A percentile compares a stretch with the other conserved stretches of the same genome.
Evolutionary conservation across 169 alveolate species (phyloP).

Genomic region (Eimeria falciformis): DNA sequence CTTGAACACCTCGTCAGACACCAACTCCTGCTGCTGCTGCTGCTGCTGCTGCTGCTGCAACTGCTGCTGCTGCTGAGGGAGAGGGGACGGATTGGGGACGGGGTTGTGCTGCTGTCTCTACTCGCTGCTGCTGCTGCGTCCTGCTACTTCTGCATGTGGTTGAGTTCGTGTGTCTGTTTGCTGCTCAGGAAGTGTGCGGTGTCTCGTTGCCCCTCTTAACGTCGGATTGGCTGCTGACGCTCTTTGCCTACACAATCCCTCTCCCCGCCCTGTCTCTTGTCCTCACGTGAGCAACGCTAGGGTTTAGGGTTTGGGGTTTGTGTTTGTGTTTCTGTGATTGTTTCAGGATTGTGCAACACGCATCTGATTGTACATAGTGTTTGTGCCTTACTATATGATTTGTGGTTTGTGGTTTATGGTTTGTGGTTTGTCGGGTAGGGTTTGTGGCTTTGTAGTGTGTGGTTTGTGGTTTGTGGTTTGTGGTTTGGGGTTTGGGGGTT

Average conservation of each 20-base stretch:
- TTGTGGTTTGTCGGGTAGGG: not conserved
- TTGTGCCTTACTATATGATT: too few species aligned
- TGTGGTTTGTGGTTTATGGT: not conserved
- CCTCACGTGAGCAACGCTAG: not conserved
- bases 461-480: not conserved
- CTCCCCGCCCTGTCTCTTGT: conserved; percentile 74
- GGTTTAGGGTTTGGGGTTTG: too few species aligned
- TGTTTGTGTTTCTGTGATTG: too few species aligned
- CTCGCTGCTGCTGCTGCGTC: not conserved
- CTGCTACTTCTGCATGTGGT: not conserved
- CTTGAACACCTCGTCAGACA: conserved; percentile 4
- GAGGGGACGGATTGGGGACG: not conserved
- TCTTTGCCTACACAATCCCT: conserved; percentile 88
- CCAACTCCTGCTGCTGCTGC: conserved; percentile 8
- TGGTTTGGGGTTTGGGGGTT: conserved; percentile 18
- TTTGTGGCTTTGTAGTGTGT: not conserved
- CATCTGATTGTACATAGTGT: too few species aligned
- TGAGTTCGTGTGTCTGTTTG: not conserved
- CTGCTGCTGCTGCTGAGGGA: conserved; percentile 12
- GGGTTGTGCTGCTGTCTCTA: not conserved
- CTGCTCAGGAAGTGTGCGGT: conserved; percentile 75
- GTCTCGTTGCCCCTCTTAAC: conserved; percentile 87
- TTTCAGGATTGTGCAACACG: too few species aligned
- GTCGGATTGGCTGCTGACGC: conserved; percentile 89
- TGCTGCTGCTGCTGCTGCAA: conserved; percentile 3